These are phyloP conservation scores for Austroboletus eburneus DNA, from an alignment of 768 basidiomycete genomes.

Conservation along the genomic window DNA sequence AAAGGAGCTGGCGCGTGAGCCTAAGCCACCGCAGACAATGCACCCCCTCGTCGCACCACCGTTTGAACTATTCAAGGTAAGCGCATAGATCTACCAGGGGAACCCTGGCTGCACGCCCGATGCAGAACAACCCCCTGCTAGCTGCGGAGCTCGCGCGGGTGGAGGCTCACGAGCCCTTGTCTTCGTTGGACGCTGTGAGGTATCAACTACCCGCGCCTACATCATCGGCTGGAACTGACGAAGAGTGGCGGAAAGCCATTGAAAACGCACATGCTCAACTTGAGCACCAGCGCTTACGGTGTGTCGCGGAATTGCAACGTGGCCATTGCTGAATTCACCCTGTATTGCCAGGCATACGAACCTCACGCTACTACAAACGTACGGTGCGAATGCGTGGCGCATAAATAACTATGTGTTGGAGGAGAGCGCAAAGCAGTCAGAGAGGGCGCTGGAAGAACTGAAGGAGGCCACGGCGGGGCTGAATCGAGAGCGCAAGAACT, in stretches of 20 bases:
- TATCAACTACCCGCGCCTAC: conserved; percentile 72
- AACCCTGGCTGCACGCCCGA: not conserved
- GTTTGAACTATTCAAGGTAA: conserved; percentile 66
- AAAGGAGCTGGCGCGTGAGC: conserved; percentile 68
- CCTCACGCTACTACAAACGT: conserved; percentile 74
- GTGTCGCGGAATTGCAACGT: conserved; percentile 10
- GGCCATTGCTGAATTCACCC: conserved; percentile 2
- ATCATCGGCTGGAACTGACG: conserved; percentile 58
- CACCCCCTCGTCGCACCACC: conserved; percentile 72
- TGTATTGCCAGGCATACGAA: conserved; percentile 65
- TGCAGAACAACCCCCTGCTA: conserved; percentile 63
- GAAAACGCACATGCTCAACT: conserved; percentile 78
- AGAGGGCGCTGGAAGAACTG: conserved; percentile 70
- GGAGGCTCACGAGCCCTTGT: conserved; percentile 61
- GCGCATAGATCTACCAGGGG: not conserved
- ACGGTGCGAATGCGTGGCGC: conserved; percentile 89
- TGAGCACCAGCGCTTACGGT: conserved; percentile 84
- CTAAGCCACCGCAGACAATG: conserved; percentile 52
- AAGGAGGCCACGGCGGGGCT: conserved; percentile 78
- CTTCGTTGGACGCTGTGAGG: conserved; percentile 64
- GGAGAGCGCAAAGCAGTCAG: conserved; percentile 65
- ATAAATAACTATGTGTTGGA: conserved; percentile 89
- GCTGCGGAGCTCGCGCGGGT: conserved; percentile 72
- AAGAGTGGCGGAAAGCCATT: conserved; percentile 72
- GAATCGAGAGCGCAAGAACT: conserved; percentile 85